Conservation (phyloP, 345 rosid species). For the Dipteronia sinensis region DNA sequence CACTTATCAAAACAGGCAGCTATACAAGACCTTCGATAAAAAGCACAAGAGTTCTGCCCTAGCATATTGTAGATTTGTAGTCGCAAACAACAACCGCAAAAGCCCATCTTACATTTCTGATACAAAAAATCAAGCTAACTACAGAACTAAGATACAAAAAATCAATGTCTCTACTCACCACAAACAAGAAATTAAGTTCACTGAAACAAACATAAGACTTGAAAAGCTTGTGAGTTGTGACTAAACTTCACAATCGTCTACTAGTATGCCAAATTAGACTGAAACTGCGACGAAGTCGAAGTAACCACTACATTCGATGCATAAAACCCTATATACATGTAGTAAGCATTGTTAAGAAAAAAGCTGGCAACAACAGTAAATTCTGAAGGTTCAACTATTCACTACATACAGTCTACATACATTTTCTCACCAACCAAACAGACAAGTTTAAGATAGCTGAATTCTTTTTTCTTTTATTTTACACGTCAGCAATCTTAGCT, state of each 20-base stretch:
- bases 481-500: too few species aligned
- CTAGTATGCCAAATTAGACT: too few species aligned
- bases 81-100: constrained; percentile 78
- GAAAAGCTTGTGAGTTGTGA: too few species aligned
- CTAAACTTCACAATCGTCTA: too few species aligned
- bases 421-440: constrained; percentile 18
- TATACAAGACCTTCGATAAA: constrained; percentile 33
- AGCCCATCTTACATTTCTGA: constrained; percentile 82
- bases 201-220: neutral
- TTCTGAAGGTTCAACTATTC: too few species aligned
- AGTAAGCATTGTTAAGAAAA: too few species aligned
- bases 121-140: constrained; percentile 17
- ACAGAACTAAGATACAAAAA: neutral
- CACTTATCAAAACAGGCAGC: neutral
- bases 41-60: constrained; percentile 80
- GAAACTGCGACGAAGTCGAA: too few species aligned
- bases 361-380: too few species aligned
- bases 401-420: neutral
- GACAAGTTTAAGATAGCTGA: neutral
- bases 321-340: too few species aligned
- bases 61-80: constrained; percentile 63
- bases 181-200: neutral
- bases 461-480: neutral
- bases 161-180: neutral
- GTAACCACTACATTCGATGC: too few species aligned